Conservation (phyloP, 768 basidiomycete species). For the Psilocybe subaeruginosa region DNA sequence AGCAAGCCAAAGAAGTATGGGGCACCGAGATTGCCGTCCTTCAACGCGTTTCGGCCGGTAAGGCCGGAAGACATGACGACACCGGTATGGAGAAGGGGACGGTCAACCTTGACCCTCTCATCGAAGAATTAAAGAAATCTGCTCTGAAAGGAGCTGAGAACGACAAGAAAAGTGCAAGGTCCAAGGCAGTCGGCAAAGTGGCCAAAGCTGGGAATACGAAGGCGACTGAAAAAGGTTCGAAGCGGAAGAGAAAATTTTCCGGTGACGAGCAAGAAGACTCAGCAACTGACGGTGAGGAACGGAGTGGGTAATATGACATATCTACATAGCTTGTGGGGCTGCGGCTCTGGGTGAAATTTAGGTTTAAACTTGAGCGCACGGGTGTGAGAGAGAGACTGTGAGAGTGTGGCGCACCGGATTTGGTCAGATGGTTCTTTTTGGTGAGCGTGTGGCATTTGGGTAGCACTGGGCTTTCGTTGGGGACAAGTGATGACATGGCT, state of each 20-base stretch:
- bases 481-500: no score
- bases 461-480: no score
- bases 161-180: slow-evolving; percentile 4
- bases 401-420: no score
- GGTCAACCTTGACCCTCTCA: slow-evolving; percentile 3
- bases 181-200: background rate
- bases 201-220: slow-evolving; percentile 1
- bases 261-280: no score
- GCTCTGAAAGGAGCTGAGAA: slow-evolving; percentile 21
- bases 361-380: no score
- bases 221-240: background rate
- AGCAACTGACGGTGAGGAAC: no score
- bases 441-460: no score
- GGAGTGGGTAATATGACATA: no score
- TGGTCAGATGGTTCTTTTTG: no score
- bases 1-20: slow-evolving; percentile 65
- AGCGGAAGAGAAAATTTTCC: background rate
- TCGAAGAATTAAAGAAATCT: slow-evolving; percentile 14
- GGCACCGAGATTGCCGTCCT: slow-evolving; percentile 70
- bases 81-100: background rate
- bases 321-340: no score
- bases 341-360: no score
- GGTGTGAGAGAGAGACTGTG: no score
- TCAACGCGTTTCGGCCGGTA: slow-evolving; percentile 39
- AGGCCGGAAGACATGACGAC: background rate